phyloP scores from a whole-genome alignment of 163 green algal species.

The Chlamydomonas reinhardtii region DNA sequence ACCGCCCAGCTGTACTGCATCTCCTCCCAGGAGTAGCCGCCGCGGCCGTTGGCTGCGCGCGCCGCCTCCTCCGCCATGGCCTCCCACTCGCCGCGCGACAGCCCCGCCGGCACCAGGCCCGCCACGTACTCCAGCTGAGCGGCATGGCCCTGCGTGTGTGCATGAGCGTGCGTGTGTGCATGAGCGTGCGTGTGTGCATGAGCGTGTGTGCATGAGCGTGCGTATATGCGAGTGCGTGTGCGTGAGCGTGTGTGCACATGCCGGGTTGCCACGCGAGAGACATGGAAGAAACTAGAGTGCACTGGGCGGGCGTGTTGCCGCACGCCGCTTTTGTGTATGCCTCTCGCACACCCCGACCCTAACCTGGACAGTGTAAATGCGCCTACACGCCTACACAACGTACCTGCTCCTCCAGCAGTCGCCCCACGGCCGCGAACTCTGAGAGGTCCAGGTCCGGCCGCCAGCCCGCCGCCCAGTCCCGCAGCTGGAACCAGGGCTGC shows the following conservation, averaged over 20 bases:
- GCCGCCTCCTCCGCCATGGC: conserved; percentile 48
- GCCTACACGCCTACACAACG: background rate
- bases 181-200: background rate
- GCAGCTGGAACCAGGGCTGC: conserved; percentile 71
- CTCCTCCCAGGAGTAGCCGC: conserved; percentile 65
- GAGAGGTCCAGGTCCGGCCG: conserved; percentile 59
- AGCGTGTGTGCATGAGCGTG: background rate
- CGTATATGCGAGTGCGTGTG: too few species aligned
- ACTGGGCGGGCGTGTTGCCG: too few species aligned
- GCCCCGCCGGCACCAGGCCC: conserved; percentile 8
- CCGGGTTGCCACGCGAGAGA: too few species aligned
- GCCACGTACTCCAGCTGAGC: conserved; percentile 72
- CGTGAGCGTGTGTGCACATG: too few species aligned
- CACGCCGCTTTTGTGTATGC: too few species aligned
- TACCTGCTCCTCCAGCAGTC: conserved; percentile 19
- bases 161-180: background rate
- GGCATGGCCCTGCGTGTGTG: conserved; percentile 39
- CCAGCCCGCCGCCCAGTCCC: conserved; percentile 42
- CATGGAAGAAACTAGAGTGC: too few species aligned
- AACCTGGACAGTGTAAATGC: too few species aligned
- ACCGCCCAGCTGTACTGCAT: conserved; percentile 64
- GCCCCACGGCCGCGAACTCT: conserved; percentile 56
- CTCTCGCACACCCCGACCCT: too few species aligned
- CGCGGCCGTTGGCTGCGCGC: background rate
- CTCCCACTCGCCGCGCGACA: conserved; percentile 45